Base-by-base conservation (phyloP, 331 rosid genomes). In the Acacia concinna region DNA sequence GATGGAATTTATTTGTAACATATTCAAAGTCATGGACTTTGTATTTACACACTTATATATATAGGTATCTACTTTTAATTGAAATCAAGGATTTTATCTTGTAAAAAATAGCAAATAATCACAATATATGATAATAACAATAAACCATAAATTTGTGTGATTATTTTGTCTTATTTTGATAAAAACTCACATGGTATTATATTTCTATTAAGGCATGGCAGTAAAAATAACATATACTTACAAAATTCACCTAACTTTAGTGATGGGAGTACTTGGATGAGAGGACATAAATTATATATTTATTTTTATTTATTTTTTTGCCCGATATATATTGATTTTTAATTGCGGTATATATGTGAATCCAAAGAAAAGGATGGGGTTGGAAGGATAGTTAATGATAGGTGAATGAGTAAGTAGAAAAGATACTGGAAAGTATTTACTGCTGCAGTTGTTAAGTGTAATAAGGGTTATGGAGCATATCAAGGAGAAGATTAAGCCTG, bases 401-500 rank as follows among this genome's bases (percentile, higher is more conserved):
- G 79, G 49, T 69, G 75, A 79, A 80, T 69, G 81, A 71, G 88
- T 70, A 65, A 71, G 88, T 70, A 65, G 86, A 30, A 23, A 14
- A 66, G 84, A 78, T 73, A 59, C 66, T 76, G 76, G 43, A 82
- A 71, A 84, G 65, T 44, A 79, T 69, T 81, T 73, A 79, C 88
- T 37, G 81, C 73, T 71, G 64, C 52, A 32, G 73, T 67, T 72
- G 25, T 78, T 75, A 78, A 38, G 68, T 69, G 79, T 85, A 37
- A 60, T 35, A 38, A 79, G 76, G 30, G 74, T 44, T 54, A 78
- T 54, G 44, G 80, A 76, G 60, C 31, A 64, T 75, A 28, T 51
- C 73, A 37, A 84, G 79, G 78, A 66, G 25, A 64, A 8, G 38
- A 63, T 38, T 35, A 8, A 68, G 34, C 31, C 30, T 51, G 1